Conservation (phyloP, 2,329 filamentous ascomycete species). For the Diaporthe sp. region DNA sequence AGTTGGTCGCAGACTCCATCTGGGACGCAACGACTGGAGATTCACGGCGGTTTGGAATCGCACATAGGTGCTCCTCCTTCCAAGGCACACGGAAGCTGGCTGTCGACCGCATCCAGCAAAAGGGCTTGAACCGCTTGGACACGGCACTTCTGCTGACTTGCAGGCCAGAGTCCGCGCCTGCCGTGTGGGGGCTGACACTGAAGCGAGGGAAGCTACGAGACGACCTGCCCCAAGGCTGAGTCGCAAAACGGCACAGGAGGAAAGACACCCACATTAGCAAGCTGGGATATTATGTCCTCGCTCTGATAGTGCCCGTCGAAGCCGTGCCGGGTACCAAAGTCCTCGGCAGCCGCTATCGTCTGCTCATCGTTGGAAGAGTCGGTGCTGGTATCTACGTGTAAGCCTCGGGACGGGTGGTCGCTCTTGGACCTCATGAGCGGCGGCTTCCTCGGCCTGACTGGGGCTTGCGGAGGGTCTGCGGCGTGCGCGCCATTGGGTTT, state of each 20-base stretch:
- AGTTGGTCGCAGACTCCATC: neutral
- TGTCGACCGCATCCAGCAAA: neutral
- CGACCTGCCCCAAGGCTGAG: neutral
- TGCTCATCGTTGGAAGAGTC: conserved; percentile 48
- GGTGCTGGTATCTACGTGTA: conserved; percentile 48
- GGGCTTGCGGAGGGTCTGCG: conserved; percentile 37
- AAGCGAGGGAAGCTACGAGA: neutral
- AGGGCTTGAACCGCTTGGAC: neutral
- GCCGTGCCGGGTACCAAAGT: conserved; percentile 78
- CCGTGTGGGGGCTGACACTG: neutral
- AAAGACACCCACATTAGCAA: conserved; percentile 79
- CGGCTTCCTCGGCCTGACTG: conserved; percentile 56
- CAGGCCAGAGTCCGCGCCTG: neutral
- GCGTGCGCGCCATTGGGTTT: conserved; percentile 45
- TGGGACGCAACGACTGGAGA: neutral
- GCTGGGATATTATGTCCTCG: conserved; percentile 86
- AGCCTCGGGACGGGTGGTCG: conserved; percentile 54
- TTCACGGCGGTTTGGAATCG: neutral
- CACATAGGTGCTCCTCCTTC: neutral
- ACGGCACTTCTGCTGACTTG: neutral
- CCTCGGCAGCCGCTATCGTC: conserved; percentile 57
- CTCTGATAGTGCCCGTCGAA: conserved; percentile 95
- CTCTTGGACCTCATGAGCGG: conserved; percentile 69
- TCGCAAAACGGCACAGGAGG: neutral
- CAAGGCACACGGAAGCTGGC: neutral